These are phyloP conservation scores for Sherardia arvensis DNA, from an alignment of 257 asterid genomes.

Conservation along the genomic window DNA sequence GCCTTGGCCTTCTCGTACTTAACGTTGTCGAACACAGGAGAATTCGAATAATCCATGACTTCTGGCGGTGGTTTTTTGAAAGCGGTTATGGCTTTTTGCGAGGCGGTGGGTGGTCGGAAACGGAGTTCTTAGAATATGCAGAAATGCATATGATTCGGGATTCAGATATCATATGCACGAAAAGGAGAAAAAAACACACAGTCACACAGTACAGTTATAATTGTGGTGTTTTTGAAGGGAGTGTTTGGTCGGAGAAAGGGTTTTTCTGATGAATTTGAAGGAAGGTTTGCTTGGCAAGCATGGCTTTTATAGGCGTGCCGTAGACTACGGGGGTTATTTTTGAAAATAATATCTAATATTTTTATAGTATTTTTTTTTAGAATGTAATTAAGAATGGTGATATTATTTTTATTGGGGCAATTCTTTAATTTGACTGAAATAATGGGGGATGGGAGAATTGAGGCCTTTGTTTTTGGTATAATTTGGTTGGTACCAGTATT, in stretches of 20 bases:
- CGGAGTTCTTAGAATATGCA: slow-evolving; percentile 14
- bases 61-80: background rate
- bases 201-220: background rate
- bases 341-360: too few species aligned
- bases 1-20: slow-evolving; percentile 30
- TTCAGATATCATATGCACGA: slow-evolving; percentile 25
- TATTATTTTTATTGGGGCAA: background rate
- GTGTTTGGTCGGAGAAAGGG: background rate
- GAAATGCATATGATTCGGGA: slow-evolving; percentile 22
- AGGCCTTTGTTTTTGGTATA: background rate
- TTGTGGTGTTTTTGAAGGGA: background rate
- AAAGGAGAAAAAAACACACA: slow-evolving; percentile 14
- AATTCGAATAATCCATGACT: slow-evolving; percentile 23
- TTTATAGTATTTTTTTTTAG: too few species aligned
- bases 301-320: slow-evolving; percentile 18
- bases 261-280: background rate
- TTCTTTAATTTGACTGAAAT: background rate
- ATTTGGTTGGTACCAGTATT: background rate
- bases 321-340: background rate
- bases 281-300: slow-evolving; percentile 17
- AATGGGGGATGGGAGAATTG: background rate
- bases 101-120: slow-evolving; percentile 13
- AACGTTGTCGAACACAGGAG: slow-evolving; percentile 18
- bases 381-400: too few species aligned
- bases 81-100: slow-evolving; percentile 1